phyloP scores from a whole-genome alignment of 2,329 filamentous ascomycete genomes.

The Talaromyces pinophilus region DNA sequence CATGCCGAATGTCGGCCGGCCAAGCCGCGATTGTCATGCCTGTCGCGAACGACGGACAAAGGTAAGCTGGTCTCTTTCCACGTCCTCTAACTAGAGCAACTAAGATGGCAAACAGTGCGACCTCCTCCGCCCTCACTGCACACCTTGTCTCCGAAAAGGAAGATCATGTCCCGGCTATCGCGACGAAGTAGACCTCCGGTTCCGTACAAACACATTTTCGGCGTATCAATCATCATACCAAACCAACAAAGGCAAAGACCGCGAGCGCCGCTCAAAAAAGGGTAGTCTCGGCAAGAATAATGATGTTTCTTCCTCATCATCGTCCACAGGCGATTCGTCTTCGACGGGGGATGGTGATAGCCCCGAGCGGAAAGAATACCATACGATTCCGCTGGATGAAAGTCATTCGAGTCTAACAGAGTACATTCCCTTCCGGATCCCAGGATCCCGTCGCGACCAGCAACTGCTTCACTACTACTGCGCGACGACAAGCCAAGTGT shows the following conservation, averaged over 20 bases:
- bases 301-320: background rate
- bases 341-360: background rate
- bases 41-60: slow-evolving; percentile 11
- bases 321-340: background rate
- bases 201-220: slow-evolving; percentile 2
- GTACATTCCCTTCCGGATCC: background rate
- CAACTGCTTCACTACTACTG: background rate
- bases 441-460: background rate
- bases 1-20: slow-evolving; percentile 17
- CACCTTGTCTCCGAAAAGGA: slow-evolving; percentile 4
- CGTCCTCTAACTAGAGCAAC: background rate
- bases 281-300: background rate
- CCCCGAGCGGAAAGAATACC: background rate
- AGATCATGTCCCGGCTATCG: slow-evolving; percentile 8
- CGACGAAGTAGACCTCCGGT: background rate
- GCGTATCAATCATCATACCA: background rate
- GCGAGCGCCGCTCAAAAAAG: background rate
- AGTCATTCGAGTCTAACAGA: background rate
- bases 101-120: slow-evolving; percentile 3
- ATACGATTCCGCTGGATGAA: background rate
- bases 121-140: slow-evolving; percentile 9
- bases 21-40: slow-evolving; percentile 13
- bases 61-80: background rate
- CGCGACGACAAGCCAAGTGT: background rate
- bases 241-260: background rate